These are phyloP conservation scores for Gentiana dahurica DNA, from an alignment of 257 asterid species.

Conservation along the genomic window DNA sequence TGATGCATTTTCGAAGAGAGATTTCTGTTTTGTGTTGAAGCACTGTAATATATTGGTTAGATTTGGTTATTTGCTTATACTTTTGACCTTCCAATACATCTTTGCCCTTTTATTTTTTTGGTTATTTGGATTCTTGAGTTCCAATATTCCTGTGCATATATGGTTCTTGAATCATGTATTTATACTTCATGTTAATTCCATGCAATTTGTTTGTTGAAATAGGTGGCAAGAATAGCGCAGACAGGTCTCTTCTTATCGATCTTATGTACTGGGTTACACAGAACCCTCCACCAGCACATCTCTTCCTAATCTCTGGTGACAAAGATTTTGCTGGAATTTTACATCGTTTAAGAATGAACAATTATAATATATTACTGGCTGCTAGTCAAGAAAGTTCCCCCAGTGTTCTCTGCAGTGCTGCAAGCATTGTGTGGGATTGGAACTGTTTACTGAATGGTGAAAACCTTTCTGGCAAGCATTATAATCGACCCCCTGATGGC, in stretches of 20 bases:
- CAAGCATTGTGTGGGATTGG: slow-evolving; percentile 98
- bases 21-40: too few species aligned
- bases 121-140: not conserved
- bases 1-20: too few species aligned
- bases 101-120: not conserved
- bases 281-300: slow-evolving; percentile 97
- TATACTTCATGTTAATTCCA: not conserved
- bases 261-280: slow-evolving; percentile 90
- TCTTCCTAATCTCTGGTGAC: slow-evolving; percentile 80
- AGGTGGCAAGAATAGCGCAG: slow-evolving; percentile 97
- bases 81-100: too few species aligned
- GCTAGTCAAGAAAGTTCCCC: slow-evolving; percentile 60
- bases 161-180: not conserved
- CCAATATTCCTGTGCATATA: not conserved
- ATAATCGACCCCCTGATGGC: slow-evolving; percentile 96
- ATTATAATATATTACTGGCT: slow-evolving; percentile 79
- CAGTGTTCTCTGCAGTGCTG: slow-evolving; percentile 72
- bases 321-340: slow-evolving; percentile 72
- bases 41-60: too few species aligned
- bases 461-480: slow-evolving; percentile 59
- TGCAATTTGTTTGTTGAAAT: slow-evolving; percentile 1
- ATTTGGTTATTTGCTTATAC: too few species aligned
- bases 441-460: slow-evolving; percentile 66
- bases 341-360: slow-evolving; percentile 80
- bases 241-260: slow-evolving; percentile 81